phyloP scores from a whole-genome alignment of 2,329 filamentous ascomycete genomes.

The Fusarium duplospermum region DNA sequence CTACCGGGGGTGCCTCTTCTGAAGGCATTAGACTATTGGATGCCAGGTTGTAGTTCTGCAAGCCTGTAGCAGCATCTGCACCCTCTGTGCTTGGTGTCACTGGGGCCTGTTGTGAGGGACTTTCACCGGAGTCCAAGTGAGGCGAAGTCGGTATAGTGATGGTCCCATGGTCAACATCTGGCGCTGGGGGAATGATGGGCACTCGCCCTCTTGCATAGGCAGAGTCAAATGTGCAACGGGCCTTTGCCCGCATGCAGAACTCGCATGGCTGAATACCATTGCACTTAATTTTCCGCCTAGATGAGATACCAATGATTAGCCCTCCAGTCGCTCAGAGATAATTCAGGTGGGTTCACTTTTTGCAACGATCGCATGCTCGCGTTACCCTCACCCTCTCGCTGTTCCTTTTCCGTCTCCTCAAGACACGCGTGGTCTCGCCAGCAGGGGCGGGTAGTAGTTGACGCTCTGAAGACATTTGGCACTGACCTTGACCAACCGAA shows the following conservation, averaged over 20 bases:
- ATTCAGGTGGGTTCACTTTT: conserved; percentile 32
- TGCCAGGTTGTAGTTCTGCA: conserved; percentile 18
- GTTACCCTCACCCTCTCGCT: conserved; percentile 40
- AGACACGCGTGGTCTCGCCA: conserved; percentile 2
- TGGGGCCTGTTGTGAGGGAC: conserved; percentile 22
- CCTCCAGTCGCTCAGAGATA: not conserved
- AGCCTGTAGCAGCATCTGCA: not conserved
- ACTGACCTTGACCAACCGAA: not conserved
- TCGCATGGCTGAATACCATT: conserved; percentile 42
- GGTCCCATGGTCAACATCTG: conserved; percentile 8
- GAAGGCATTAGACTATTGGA: conserved; percentile 12
- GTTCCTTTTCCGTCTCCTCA: conserved; percentile 40
- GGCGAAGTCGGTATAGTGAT: conserved; percentile 12
- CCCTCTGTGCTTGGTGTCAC: not conserved
- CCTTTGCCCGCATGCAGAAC: conserved; percentile 36
- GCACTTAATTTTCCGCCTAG: conserved; percentile 43
- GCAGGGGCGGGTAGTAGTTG: conserved; percentile 16
- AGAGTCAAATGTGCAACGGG: conserved; percentile 40
- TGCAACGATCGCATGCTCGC: conserved; percentile 43
- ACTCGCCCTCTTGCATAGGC: conserved; percentile 41
- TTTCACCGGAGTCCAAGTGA: conserved; percentile 8
- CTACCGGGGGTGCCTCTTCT: conserved; percentile 4
- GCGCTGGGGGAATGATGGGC: conserved; percentile 34
- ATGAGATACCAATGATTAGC: conserved; percentile 17
- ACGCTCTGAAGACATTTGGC: conserved; percentile 23